These are phyloP conservation scores for Trypanosoma boissoni DNA, from an alignment of 208 protist species.

Conservation along the genomic window DNA sequence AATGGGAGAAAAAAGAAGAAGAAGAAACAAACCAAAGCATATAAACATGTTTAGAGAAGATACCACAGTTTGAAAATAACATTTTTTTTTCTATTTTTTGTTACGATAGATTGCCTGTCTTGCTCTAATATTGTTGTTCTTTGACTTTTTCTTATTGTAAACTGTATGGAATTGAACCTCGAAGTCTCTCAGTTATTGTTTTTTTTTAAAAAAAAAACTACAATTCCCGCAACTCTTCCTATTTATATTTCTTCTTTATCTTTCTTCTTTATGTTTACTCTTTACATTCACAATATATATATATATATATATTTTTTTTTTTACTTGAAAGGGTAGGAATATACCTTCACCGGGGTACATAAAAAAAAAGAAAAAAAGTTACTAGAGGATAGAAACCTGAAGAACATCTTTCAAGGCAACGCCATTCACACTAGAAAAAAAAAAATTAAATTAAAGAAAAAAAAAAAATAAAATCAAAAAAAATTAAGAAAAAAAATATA, in stretches of 20 bases:
- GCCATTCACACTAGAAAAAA: slow-evolving; percentile 4
- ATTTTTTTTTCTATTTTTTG: slow-evolving; percentile 2
- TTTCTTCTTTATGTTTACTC: no score
- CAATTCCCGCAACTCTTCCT: no score
- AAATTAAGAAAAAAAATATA: no score
- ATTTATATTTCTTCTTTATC: no score
- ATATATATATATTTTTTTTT: no score
- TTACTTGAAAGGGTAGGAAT: slow-evolving; percentile 6
- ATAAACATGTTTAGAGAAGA: no score
- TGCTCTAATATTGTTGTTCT: slow-evolving; percentile 15
- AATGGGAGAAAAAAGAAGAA: no score
- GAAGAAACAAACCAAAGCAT: no score
- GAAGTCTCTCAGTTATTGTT: no score
- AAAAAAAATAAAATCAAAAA: slow-evolving; percentile 26
- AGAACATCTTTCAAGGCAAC: background rate
- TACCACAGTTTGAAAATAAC: background rate
- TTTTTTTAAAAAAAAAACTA: no score
- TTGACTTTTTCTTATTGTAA: slow-evolving; percentile 16
- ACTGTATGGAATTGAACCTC: no score
- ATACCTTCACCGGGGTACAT: background rate
- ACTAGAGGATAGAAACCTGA: background rate
- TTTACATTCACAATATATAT: no score
- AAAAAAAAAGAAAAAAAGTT: background rate
- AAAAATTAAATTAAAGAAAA: slow-evolving; percentile 15
- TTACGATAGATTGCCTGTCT: slow-evolving; percentile 5